Base-by-base conservation (phyloP, 2,329 filamentous ascomycete genomes). In the Shiraia sp. region DNA sequence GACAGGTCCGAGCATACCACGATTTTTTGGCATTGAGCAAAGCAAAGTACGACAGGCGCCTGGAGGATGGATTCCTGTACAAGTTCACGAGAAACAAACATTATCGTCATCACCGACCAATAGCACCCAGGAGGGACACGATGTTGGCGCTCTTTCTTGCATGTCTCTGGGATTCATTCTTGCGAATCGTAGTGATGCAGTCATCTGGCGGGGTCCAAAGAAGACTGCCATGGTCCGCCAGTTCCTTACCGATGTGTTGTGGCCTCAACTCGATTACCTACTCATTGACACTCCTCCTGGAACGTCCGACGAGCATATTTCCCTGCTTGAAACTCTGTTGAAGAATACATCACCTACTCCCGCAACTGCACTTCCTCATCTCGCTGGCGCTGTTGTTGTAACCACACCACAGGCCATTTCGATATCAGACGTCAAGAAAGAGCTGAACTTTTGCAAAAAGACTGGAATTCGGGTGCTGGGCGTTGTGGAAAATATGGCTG, bases 181-280 rank as follows among this genome's bases (percentile, higher is more conserved):
- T 5, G 84, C 86, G 3, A 82, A 84, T 47, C 79, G 92, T 57
- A 88, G 88, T 49, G 90, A 96, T 59, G 92, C 93, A 0, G 91
- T 99, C 0, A 93, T 99, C 27, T 99, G 93, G 93, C 83, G 93
- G 38, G 93, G 93, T 0, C 93, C 93, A 2, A 99, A 99, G 73
- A 99, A 99, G 75, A 99, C 93, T 4, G 93, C 93, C 36, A 99
- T 99, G 93, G 90, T 99, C 44, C 84, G 91, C 28, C 93, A 99
- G 69, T 99, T 99, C 65, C 77, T 99, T 19, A 87, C 88, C 1
- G 91, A 96, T 63, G 91, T 96, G 4, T 78, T 89, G 22, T 97
- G 93, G 93, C 80, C 77, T 1, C 80, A 82, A 39, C 82, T 89
- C n/a, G 92, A 97, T 67, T 97, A 89, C 64, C 78, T 99, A 0